These are phyloP conservation scores for Coemansia sp. DNA, from an alignment of 192 early-diverging fungal genomes.

Conservation along the genomic window DNA sequence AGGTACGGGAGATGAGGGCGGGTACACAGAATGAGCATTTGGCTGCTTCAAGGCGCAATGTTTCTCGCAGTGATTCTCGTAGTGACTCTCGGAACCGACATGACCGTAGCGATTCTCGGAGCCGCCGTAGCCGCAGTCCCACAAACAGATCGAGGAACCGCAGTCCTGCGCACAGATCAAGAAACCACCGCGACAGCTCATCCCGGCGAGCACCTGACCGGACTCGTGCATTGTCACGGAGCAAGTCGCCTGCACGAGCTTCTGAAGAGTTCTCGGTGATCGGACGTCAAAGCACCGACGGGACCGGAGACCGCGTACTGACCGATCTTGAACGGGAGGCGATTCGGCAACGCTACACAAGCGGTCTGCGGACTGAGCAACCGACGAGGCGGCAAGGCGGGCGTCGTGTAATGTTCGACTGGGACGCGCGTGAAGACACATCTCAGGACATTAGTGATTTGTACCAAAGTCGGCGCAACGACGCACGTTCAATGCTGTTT, in stretches of 20 bases:
- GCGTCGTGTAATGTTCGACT: constrained; percentile 97
- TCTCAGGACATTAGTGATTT: constrained; percentile 90
- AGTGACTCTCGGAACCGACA: constrained; percentile 1
- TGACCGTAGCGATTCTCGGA: neutral
- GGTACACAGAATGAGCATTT: neutral
- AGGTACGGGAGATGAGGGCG: constrained; percentile 50
- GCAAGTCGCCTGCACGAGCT: constrained; percentile 8
- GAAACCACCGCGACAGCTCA: constrained; percentile 25
- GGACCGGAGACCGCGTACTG: constrained; percentile 44
- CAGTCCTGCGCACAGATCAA: constrained; percentile 4
- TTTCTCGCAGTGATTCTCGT: no score
- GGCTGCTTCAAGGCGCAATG: no score
- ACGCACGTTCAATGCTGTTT: constrained; percentile 61
- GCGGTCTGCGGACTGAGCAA: constrained; percentile 67
- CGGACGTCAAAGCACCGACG: constrained; percentile 33
- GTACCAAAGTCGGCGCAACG: constrained; percentile 65
- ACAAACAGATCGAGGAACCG: constrained; percentile 7
- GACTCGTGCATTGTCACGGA: constrained; percentile 10
- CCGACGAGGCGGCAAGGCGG: constrained; percentile 74
- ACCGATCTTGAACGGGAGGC: constrained; percentile 62
- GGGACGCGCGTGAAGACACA: constrained; percentile 94
- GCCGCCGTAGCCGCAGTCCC: constrained; percentile 7
- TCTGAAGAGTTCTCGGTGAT: constrained; percentile 22
- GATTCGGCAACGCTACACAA: constrained; percentile 83
- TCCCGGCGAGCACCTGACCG: constrained; percentile 14